Evolutionary conservation across 495 filamentous ascomycete species (phyloP).

Genomic region (Rhypophila decipiens): DNA sequence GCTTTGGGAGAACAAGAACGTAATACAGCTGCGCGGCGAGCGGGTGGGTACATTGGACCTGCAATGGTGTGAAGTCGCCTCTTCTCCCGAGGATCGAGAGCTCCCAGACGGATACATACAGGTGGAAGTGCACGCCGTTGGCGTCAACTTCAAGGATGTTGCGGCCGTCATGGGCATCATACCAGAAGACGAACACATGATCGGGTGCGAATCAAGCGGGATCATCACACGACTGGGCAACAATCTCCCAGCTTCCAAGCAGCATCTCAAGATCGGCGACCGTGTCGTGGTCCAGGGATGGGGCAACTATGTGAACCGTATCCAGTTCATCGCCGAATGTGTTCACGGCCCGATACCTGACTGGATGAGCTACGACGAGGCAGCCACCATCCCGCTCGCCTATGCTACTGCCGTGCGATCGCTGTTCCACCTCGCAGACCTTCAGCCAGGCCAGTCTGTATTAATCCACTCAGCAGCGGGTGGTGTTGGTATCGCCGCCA

Average conservation of each 20-base stretch:
- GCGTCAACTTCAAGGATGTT: constrained; percentile 41
- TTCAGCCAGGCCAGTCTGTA: constrained; percentile 40
- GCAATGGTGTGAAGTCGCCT: constrained; percentile 1
- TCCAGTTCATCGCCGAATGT: neutral
- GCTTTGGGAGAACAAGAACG: neutral
- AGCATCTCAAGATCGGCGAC: constrained; percentile 29
- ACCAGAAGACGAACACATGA: constrained; percentile 14
- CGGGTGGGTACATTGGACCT: constrained; percentile 14
- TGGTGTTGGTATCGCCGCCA: constrained; percentile 44
- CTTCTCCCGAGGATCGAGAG: too few relatives aligned
- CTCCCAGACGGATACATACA: constrained; percentile 25
- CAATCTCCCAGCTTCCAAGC: neutral
- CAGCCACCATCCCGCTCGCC: constrained; percentile 37
- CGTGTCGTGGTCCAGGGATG: constrained; percentile 25
- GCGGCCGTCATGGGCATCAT: constrained; percentile 32
- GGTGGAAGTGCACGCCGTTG: constrained; percentile 21
- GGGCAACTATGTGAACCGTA: constrained; percentile 27
- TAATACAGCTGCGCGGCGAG: constrained; percentile 10
- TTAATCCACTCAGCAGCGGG: constrained; percentile 50
- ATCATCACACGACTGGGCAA: neutral
- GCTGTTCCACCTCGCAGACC: constrained; percentile 22
- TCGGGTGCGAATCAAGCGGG: constrained; percentile 26
- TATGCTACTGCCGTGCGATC: constrained; percentile 36
- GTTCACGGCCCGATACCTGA: constrained; percentile 29
- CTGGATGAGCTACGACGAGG: constrained; percentile 33